Conservation (phyloP, 441 rosid species). For the Syzygium syzygioides region DNA sequence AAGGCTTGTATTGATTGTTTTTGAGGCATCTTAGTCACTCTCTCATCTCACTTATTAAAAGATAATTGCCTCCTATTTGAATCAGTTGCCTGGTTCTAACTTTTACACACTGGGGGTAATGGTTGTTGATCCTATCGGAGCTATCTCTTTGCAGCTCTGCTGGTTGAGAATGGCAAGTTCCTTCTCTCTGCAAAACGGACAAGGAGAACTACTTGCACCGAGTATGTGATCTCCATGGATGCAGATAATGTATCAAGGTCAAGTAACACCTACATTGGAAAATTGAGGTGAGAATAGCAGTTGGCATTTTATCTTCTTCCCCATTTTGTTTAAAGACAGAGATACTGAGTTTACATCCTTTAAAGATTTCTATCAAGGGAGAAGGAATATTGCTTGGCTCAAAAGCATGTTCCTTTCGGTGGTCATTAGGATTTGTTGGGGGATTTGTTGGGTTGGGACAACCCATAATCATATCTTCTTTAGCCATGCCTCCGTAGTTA, state of each 20-base stretch:
- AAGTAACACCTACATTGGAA: conserved; percentile 13
- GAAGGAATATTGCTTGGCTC: not conserved
- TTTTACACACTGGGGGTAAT: not conserved
- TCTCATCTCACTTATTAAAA: not conserved
- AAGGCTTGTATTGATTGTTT: not conserved
- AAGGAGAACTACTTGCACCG: conserved; percentile 14
- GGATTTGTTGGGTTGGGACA: not conserved
- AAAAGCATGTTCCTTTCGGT: not conserved
- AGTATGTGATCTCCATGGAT: conserved; percentile 14
- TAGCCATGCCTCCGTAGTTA: not conserved
- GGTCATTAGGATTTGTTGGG: not conserved
- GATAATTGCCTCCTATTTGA: not conserved
- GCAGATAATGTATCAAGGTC: conserved; percentile 11
- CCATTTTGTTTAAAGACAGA: not conserved
- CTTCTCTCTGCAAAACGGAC: conserved; percentile 17
- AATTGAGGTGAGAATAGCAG: conserved; percentile 9
- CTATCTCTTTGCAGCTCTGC: not conserved
- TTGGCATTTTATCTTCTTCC: not conserved
- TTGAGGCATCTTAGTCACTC: not conserved
- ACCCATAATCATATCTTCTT: not conserved
- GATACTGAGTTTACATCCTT: not conserved
- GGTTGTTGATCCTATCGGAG: not conserved
- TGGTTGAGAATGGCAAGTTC: conserved; percentile 17
- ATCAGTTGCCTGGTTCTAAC: not conserved
- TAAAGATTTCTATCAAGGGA: not conserved